These are phyloP conservation scores for Dioscorea dumetorum DNA, from an alignment of 106 monocot genomes.

Conservation along the genomic window DNA sequence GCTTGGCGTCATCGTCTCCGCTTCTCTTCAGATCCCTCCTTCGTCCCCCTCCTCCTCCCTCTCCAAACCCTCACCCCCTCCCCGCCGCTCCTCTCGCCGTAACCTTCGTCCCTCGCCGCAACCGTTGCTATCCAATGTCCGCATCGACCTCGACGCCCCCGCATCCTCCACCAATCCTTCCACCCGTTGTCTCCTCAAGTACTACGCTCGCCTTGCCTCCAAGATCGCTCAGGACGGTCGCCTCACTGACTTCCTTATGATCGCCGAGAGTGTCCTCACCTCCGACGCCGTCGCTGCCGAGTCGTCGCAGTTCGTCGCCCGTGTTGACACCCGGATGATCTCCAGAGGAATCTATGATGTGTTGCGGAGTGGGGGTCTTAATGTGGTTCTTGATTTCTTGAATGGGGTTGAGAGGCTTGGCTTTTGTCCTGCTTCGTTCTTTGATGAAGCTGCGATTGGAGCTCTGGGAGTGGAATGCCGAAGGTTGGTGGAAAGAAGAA, in stretches of 20 bases:
- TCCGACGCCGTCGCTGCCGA: conserved; percentile 29
- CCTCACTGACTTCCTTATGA: conserved; percentile 39
- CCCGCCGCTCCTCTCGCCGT: neutral
- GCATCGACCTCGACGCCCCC: conserved; percentile 22
- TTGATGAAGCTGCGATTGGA: conserved; percentile 30
- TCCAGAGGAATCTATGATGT: conserved; percentile 23
- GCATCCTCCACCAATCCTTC: neutral
- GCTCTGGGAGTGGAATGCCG: conserved; percentile 34
- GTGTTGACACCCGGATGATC: conserved; percentile 25
- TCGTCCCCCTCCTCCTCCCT: neutral
- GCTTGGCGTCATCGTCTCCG: neutral
- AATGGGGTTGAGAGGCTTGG: conserved; percentile 31
- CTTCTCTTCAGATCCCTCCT: neutral
- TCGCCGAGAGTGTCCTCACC: conserved; percentile 47
- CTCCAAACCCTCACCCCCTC: conserved; percentile 3
- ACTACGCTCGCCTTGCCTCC: conserved; percentile 54
- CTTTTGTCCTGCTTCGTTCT: conserved; percentile 25
- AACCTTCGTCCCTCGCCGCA: conserved; percentile 5
- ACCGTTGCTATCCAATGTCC: conserved; percentile 45
- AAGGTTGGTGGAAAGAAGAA: conserved; percentile 19
- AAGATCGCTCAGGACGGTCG: conserved; percentile 33
- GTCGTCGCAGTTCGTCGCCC: conserved; percentile 24
- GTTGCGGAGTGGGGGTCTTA: conserved; percentile 21
- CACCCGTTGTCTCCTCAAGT: conserved; percentile 28
- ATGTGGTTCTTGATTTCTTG: conserved; percentile 46